Conservation (phyloP, 345 rosid genomes). For the Linum tenue region DNA sequence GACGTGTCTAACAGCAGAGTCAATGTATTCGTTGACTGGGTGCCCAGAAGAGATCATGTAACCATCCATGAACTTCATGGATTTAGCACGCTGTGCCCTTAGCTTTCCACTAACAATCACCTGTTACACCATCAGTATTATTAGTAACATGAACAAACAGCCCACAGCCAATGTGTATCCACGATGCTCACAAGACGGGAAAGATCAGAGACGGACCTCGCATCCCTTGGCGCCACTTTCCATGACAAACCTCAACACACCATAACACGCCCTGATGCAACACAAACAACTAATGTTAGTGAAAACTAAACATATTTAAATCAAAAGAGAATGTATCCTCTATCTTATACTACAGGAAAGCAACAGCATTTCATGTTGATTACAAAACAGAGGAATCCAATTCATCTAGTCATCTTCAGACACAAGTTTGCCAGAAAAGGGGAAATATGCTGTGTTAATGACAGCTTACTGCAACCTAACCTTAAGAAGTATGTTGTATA, state of each 20-base stretch:
- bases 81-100: constrained; percentile 28
- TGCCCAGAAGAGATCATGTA: constrained; percentile 4
- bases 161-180: not conserved
- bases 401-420: constrained; percentile 31
- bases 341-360: not conserved
- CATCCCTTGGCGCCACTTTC: constrained; percentile 31
- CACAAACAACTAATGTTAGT: not conserved
- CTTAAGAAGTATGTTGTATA: too few relatives aligned
- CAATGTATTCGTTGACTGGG: constrained; percentile 3
- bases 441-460: constrained; percentile 16
- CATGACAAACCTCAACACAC: constrained; percentile 10
- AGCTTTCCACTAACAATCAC: constrained; percentile 29
- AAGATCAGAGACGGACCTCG: constrained; percentile 13
- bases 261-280: constrained; percentile 2
- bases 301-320: not conserved
- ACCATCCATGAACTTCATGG: constrained; percentile 31
- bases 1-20: not conserved
- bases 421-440: constrained; percentile 15
- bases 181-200: not conserved
- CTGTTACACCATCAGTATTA: not conserved
- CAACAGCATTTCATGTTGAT: too few relatives aligned
- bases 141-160: not conserved
- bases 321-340: not conserved
- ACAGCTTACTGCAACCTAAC: not conserved
- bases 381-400: not conserved